Evolutionary conservation across 106 monocot species (phyloP), one percentile per base, ranked within the genome.

Genomic region (Hemerocallis citrina): DNA sequence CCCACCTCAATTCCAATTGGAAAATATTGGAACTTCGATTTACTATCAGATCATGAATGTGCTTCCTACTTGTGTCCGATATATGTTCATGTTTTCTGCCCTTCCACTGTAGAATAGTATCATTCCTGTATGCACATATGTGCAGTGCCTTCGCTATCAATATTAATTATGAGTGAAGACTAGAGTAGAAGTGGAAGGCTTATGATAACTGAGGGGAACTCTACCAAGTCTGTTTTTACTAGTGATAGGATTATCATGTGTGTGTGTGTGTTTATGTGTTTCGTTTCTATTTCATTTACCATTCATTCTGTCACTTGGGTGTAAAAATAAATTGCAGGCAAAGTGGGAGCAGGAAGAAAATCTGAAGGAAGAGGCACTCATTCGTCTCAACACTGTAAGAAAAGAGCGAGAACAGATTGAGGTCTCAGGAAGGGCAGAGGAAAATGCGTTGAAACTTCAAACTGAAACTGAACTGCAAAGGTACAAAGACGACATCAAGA

Each of bases 241-340:
- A n/a, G n/a, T n/a, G 4, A 17, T 14, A 58, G 17, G 1, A 33
- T 21, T 22, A 11, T 35, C 15, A 33, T 49, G 34, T 37, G 51
- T 19, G n/a, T n/a, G n/a, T n/a, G n/a, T n/a, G n/a, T n/a, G n/a
- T n/a, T n/a, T n/a, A n/a, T n/a, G n/a, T n/a, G n/a, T 48, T 42
- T 52, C 28, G 31, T 16, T 52, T 64, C 39, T 24, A 14, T 44
- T 11, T 3, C 14, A 3, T 16, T 32, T 30, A 49, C 31, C 12
- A 13, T 6, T 67, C 25, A 30, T 55, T 45, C 33, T 54, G 3
- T 29, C 36, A 40, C 33, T 6, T 74, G 41, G 21, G n/a, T n/a
- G n/a, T n/a, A n/a, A n/a, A n/a, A 37, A 72, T 23, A 62, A n/a
- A 68, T 24, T 1, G 38, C 80, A 81, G 80, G 72, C 66, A 31